phyloP scores from a whole-genome alignment of 257 asterid species.

The Nyctanthes arbortristis region DNA sequence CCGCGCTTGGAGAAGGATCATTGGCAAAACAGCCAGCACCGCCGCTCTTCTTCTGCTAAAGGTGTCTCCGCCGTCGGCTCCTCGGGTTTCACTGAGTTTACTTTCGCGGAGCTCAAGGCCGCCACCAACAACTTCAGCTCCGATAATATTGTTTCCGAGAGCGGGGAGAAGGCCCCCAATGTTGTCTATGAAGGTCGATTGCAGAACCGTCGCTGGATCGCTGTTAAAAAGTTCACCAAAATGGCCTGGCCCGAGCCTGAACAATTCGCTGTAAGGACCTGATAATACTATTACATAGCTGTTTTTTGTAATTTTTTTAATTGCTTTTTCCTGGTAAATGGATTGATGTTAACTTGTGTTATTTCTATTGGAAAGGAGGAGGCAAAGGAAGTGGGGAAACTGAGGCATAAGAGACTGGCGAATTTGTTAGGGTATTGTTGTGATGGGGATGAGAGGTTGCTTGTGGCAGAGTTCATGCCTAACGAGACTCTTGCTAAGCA shows the following conservation, averaged over 20 bases:
- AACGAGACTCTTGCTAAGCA: constrained; percentile 73
- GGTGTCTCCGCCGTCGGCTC: constrained; percentile 38
- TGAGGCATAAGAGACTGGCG: constrained; percentile 59
- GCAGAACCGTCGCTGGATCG: constrained; percentile 61
- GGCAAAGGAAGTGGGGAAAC: constrained; percentile 65
- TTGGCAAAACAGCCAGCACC: constrained; percentile 44
- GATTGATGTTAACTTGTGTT: too few species aligned
- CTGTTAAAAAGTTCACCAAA: constrained; percentile 67
- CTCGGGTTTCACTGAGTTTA: constrained; percentile 49
- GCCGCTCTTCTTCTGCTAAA: constrained; percentile 61
- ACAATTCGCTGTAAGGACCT: constrained; percentile 58
- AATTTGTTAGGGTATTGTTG: constrained; percentile 72
- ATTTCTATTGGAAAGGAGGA: too few species aligned
- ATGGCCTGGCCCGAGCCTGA: constrained; percentile 74
- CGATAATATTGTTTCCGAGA: constrained; percentile 67
- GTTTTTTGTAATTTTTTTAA: background rate
- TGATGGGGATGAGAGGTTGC: constrained; percentile 76
- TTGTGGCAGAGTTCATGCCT: constrained; percentile 75
- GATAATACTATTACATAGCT: background rate
- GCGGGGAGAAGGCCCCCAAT: constrained; percentile 73
- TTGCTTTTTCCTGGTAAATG: too few species aligned
- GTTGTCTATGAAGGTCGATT: constrained; percentile 67
- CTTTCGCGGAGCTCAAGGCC: constrained; percentile 53
- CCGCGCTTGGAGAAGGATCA: constrained; percentile 55
- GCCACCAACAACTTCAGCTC: constrained; percentile 67